Base-by-base conservation (phyloP, 148 eudicot species). In the Euryodendron excelsum region DNA sequence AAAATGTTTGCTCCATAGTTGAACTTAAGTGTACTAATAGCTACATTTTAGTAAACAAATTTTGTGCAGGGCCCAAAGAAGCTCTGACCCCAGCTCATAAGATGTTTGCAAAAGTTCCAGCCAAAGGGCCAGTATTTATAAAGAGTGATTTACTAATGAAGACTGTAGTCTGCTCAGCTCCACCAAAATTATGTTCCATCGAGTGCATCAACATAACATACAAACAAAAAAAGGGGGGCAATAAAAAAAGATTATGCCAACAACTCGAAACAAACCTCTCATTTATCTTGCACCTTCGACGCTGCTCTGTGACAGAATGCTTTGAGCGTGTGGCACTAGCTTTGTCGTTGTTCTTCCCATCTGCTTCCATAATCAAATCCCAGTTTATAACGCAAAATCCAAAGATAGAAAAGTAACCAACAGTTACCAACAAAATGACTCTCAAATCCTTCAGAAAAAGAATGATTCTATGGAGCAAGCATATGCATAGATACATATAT, bases 261-360 rank as follows among this genome's bases (percentile, higher is more conserved):
- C 14, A 25, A 74, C 41, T 7, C 41, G n/a, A 81, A 64, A 82
- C 68, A 69, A 76, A 79, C 98, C 98, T 95, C 88, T 95, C 98
- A 84, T 93, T 95, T 76, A 93, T 95, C 89, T 95, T 95, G 89
- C 98, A 89, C 86, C 98, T 88, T 33, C 98, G 83, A 3, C 97
- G 94, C 81, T 95, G 97, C 84, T 95, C 97, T 0, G 98, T 95
- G 27, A 95, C 97, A 1, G 98, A 95, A 82, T 93, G 97, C 81
- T 95, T 93, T 10, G 98, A 95, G 67, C 98, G 88, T 27, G 85
- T 87, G 28, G 89, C 91, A 80, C 50, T 88, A 27, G 88, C 86
- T 85, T 91, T 95, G 58, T 93, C 94, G 77, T 80, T 91, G 83
- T 76, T 91, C 88, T 91, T 94, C 65, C 81, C 86, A 90, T 91